Base-by-base conservation (phyloP, 2,329 filamentous ascomycete genomes). In the Aspergillus melleus region DNA sequence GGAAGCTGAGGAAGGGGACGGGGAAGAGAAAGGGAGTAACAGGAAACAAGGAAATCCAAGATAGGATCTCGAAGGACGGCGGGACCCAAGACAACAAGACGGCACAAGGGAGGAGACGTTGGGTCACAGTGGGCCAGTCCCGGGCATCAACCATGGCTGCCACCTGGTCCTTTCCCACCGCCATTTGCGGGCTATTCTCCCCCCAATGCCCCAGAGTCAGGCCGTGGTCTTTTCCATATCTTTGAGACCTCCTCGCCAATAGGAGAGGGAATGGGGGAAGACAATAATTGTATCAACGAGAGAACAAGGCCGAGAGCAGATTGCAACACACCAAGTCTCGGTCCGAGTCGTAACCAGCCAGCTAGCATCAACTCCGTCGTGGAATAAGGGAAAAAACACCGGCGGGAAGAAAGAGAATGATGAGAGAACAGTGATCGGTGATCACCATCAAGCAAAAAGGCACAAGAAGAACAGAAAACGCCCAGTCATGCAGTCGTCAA, bases 401-500 rank as follows among this genome's bases (percentile, higher is more conserved):
- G 14, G 36, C 5, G 32, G 57, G 42, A 54, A 53, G 52, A 52
- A 20, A 19, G 29, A 49, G 24, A 19, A 53, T 20, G 46, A 22
- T 24, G 32, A 53, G 55, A 53, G 42, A 54, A 55, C 19, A n/a
- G 54, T 52, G 53, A 47, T 29, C 26, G 26, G 22, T 14, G 36
- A 49, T 59, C 51, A 58, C 5, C 32, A 16, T 36, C 32, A 52
- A 52, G 22, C 50, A 57, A 56, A 26, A 60, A 42, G 59, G 59
- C 36, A 58, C 59, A 67, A 55, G 60, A 54, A 60, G 61, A 61
- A 59, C 56, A 63, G 68, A 69, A 70, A 76, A 75, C 72, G 72
- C 72, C 72, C 73, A 70, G 64, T 75, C 74, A 75, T 76, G 74
- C 74, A 74, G 70, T 76, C 73, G 69, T 76, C 71, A 75, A 67